Evolutionary conservation across 441 rosid genomes (phyloP), one percentile per base, ranked within the genome.

Genomic region (Corymbia calophylla): DNA sequence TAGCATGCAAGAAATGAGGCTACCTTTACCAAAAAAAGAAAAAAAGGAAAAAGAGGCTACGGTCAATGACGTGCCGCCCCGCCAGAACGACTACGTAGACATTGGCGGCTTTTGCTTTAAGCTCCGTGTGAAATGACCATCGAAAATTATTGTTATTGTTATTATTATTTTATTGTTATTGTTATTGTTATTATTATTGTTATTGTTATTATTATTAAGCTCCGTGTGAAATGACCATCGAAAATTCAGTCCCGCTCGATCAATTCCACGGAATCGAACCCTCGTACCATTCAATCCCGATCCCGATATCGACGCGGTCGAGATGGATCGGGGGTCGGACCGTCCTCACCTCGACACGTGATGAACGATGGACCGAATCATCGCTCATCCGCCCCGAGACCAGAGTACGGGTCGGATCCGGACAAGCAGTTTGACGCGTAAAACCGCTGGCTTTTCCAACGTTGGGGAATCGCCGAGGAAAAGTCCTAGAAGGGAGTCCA

Each of bases 261-360:
- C 84, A 4, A 58, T 58, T 39, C 8, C 12, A 64, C 6, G 5
- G 9, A 64, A 64, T 29, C 35, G 9, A 64, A 64, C 70, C 18
- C 35, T 64, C 25, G 25, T 13, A 29, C 68, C 15, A 29, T 12
- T 27, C 32, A 16, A 2, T 27, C 32, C 31, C 14, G 25, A 32
- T 32, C 47, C 13, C 23, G 0, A 68, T 32, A n/a, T 25, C 5
- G 17, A 39, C 12, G 1, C 1, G 3, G 82, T 21, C 2, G 29
- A 29, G 23, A 73, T 0, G 3, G 39, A 35, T 35, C 3, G 39
- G 39, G 29, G 49, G 9, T 6, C 17, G 10, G 51, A 1, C 84
- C 17, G 2, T 1, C 44, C 5, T 12, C 48, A 17, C 25, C 84
- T 44, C 6, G 51, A 23, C 3, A 8, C 3, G 6, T 4, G 23